Evolutionary conservation across 495 filamentous ascomycete species (phyloP), one percentile per base, ranked within the genome.

Genomic region (Penicillium maclennaniae): DNA sequence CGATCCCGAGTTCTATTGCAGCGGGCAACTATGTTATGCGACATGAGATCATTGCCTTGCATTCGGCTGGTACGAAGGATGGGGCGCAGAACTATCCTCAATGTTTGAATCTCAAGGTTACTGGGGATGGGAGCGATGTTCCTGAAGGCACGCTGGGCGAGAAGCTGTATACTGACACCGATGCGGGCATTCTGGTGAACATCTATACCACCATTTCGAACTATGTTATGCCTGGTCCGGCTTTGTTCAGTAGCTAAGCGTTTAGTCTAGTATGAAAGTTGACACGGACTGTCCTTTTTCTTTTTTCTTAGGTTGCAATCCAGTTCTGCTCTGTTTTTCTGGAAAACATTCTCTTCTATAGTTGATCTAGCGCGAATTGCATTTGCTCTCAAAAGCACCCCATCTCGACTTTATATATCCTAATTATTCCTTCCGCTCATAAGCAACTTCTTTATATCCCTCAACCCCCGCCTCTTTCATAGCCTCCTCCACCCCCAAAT

Each of bases 71-170:
- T 9, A 46, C 68, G 4, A 28, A 56, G 7, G 71, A 84, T 59
- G 86, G 85, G 21, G 85, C 87, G 0, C 87, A 92, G 78, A 80
- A 81, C 59, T 92, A 92, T 54, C 85, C 85, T 6, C 78, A 87
- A 60, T 92, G 88, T 70, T 70, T 89, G 66, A 90, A 88, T 72
- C 67, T 91, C 43, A 72, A 83, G 52, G 71, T 91, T 47, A 83
- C 80, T 6, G 85, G 87, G 36, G 61, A 68, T 36, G 88, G 85
- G 7, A 76, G 73, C 47, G 76, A 72, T 49, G 58, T 58, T 0
- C 84, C 85, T 4, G 56, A 65, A 7, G 86, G 85, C 17, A 77
- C 79, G 1, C 51, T 73, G 4, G 86, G 80, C 7, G 81, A 79
- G 6, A 64, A 70, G 15, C 74, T 88, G 9, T 89, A 89, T 65